Conservation (phyloP, 495 filamentous ascomycete species). For the Cercophora sp. region DNA sequence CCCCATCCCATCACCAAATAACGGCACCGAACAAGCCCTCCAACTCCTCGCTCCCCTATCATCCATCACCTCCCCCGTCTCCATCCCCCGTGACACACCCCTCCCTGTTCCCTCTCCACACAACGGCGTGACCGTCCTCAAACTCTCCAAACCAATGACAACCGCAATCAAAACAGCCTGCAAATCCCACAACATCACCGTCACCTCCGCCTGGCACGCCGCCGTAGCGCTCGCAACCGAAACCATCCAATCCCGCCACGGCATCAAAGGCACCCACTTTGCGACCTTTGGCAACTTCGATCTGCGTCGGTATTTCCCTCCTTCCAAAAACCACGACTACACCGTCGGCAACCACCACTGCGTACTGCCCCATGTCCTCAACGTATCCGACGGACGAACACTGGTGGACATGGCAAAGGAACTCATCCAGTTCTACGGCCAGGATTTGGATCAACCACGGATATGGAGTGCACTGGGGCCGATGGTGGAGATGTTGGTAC, state of each 20-base stretch:
- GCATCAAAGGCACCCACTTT: not conserved
- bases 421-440: not conserved
- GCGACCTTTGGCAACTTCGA: constrained; percentile 11
- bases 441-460: not conserved
- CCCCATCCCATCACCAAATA: not conserved
- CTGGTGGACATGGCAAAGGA: not conserved
- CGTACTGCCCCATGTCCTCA: constrained; percentile 3
- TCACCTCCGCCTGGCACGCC: constrained; percentile 7
- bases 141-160: not conserved
- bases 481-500: constrained; percentile 3
- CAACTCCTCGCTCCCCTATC: constrained; percentile 1
- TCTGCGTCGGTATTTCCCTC: constrained; percentile 9
- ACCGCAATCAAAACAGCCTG: not conserved
- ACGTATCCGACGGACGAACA: not conserved
- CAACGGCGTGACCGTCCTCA: not conserved
- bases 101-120: not conserved
- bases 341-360: constrained; percentile 2
- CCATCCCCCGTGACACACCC: not conserved
- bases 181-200: constrained; percentile 2
- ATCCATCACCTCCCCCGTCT: constrained; percentile 1
- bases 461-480: constrained; percentile 2
- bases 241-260: constrained; percentile 1
- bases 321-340: not conserved
- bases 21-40: not conserved
- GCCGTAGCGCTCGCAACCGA: constrained; percentile 6